Base-by-base conservation (phyloP, 345 rosid genomes). In the Syzygium grande region DNA sequence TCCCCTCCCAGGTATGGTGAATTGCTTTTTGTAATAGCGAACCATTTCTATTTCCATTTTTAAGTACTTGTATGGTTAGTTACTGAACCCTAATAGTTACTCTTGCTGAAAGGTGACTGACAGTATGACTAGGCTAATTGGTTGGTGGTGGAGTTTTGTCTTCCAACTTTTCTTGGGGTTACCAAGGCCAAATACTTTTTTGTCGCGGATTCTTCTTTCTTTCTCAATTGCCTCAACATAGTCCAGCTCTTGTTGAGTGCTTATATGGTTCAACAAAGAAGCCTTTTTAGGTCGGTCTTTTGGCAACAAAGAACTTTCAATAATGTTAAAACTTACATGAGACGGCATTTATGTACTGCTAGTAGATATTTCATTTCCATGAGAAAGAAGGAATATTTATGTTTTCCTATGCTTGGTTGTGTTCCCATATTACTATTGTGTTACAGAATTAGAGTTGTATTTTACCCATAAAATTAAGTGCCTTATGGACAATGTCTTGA, bases 1-100 rank as follows among this genome's bases (percentile, higher is more conserved):
- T 97, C 98, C 86, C 98, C 99, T 46, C 94, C 96, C 51, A 95
- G 98, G 99, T 97, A 92, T 63, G 54, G 49, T 84, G 12, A 10
- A 34, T 84, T 34, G 55, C 56, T 25, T 53, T 27, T 13, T 55
- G 21, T 13, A 14, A 16, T 16, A 65, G 54, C 30, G 27, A 49
- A 15, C 38, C 4, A 38, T 65, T 86, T 52, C 14, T 52, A 38
- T 52, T 68, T 68, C 21, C 5, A 23, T 73, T 73, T 65, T 68
- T 34, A 34, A 34, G 25, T 73, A 46, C 46, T 34, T 73, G 80
- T 73, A 34, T 34, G 46, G 46, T 73, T 34, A 9, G 25, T 73
- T 73, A 4, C 80, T 73, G 49, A 73, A 73, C 22, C 46, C 46
- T 19, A 68, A 38, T 68, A 68, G 46, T 68, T 68, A 34, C 46